Evolutionary conservation across 768 basidiomycete species (phyloP).

Genomic region (Myochromella boudieri): DNA sequence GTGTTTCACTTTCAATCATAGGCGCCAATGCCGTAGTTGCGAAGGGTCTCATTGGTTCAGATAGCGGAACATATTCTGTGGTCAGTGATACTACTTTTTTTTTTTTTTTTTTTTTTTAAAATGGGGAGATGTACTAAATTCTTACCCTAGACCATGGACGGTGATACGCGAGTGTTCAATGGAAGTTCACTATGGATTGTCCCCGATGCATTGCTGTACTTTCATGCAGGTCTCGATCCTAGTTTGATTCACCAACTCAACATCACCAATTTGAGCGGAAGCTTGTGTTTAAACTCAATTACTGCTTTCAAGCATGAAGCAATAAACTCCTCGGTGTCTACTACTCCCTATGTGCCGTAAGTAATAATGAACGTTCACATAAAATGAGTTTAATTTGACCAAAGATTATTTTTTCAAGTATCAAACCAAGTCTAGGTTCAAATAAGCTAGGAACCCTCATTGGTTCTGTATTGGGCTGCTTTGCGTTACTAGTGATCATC

Average conservation of each 20-base stretch:
- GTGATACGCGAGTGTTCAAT: constrained; percentile 11
- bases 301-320: constrained; percentile 14
- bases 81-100: constrained; percentile 6
- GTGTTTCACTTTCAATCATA: constrained; percentile 17
- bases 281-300: constrained; percentile 18
- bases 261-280: constrained; percentile 16
- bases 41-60: constrained; percentile 13
- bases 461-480: constrained; percentile 9
- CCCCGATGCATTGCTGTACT: constrained; percentile 20
- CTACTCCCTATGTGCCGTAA: constrained; percentile 7
- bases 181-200: constrained; percentile 15
- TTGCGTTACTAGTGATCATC: constrained; percentile 4
- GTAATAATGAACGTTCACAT: neutral
- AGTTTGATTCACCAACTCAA: constrained; percentile 12
- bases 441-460: constrained; percentile 13
- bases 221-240: constrained; percentile 18
- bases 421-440: neutral
- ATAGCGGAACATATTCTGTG: constrained; percentile 18
- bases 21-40: constrained; percentile 17
- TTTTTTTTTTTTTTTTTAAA: neutral
- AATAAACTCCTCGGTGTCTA: neutral
- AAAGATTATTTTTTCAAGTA: neutral
- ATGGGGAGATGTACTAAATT: neutral
- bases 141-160: constrained; percentile 16
- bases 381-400: neutral